Evolutionary conservation across 1,284 basidiomycete genomes (phyloP).

Genomic region (Porodaedalea pini): DNA sequence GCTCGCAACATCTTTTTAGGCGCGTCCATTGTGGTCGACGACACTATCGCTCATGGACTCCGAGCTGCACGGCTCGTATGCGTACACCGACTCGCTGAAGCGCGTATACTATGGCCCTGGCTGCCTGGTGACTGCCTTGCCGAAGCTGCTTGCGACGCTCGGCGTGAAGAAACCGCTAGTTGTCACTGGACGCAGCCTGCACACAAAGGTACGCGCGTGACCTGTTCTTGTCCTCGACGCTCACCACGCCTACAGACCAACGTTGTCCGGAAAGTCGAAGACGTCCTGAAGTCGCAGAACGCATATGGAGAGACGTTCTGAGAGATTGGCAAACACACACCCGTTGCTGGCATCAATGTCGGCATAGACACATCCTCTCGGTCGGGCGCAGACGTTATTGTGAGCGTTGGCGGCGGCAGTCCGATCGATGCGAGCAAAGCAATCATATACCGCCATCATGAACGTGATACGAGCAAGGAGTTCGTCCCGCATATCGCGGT

Average conservation of each 20-base stretch:
- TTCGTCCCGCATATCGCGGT: slow-evolving; percentile 61
- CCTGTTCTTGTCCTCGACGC: neutral
- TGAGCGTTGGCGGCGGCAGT: slow-evolving; percentile 76
- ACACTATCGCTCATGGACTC: slow-evolving; percentile 6
- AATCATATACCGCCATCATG: slow-evolving; percentile 60
- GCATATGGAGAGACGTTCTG: slow-evolving; percentile 67
- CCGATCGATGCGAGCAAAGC: slow-evolving; percentile 77
- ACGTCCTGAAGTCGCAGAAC: slow-evolving; percentile 48
- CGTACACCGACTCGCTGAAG: slow-evolving; percentile 61
- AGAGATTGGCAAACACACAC: slow-evolving; percentile 75
- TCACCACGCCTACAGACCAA: slow-evolving; percentile 46
- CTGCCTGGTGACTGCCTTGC: slow-evolving; percentile 54
- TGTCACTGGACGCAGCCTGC: slow-evolving; percentile 67
- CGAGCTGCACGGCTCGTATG: slow-evolving; percentile 47
- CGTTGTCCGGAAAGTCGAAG: slow-evolving; percentile 57
- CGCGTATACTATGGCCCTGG: slow-evolving; percentile 69
- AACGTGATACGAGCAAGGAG: slow-evolving; percentile 38
- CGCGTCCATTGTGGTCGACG: neutral
- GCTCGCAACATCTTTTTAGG: too few species aligned
- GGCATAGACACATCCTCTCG: slow-evolving; percentile 56
- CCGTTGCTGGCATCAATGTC: slow-evolving; percentile 65
- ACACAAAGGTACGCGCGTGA: slow-evolving; percentile 48
- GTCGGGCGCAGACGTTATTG: slow-evolving; percentile 59
- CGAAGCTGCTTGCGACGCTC: slow-evolving; percentile 52
- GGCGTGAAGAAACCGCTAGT: slow-evolving; percentile 61